phyloP scores from a whole-genome alignment of 2,329 filamentous ascomycete genomes.

The Hypoxylon sp. region DNA sequence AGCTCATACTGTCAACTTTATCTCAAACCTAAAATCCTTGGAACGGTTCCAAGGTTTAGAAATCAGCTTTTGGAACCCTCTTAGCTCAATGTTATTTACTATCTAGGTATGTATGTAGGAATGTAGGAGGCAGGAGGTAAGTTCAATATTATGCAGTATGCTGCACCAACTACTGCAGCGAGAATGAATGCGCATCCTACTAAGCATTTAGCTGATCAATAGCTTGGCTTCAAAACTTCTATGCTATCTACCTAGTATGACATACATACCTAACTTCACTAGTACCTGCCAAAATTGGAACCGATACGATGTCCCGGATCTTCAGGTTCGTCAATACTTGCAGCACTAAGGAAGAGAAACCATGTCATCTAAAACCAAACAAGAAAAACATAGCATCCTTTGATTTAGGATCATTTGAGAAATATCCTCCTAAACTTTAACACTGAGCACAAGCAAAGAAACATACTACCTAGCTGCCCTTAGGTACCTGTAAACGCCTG shows the following conservation, averaged over 20 bases:
- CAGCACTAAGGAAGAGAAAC: slow-evolving; percentile 8
- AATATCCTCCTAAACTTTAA: neutral
- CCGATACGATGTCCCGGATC: neutral
- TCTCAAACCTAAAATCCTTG: slow-evolving; percentile 24
- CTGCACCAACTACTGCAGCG: slow-evolving; percentile 3
- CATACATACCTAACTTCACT: slow-evolving; percentile 10
- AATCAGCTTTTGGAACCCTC: neutral
- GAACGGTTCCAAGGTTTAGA: slow-evolving; percentile 1
- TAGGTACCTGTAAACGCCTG: neutral
- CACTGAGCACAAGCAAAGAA: neutral
- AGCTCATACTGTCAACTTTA: slow-evolving; percentile 8
- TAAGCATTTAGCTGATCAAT: slow-evolving; percentile 8
- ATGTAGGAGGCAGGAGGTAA: neutral
- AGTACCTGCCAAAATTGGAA: slow-evolving; percentile 29
- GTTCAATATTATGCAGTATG: slow-evolving; percentile 7
- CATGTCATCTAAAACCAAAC: slow-evolving; percentile 7
- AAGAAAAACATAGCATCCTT: neutral
- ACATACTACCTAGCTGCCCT: neutral
- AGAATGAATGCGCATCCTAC: neutral
- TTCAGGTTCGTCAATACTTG: neutral
- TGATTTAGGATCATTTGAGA: neutral
- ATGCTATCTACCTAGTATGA: neutral
- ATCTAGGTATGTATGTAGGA: too few species aligned
- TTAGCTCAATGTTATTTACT: neutral
- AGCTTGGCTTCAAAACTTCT: neutral